Base-by-base conservation (phyloP, 2,329 filamentous ascomycete genomes). In the Didymellaceae sp. region DNA sequence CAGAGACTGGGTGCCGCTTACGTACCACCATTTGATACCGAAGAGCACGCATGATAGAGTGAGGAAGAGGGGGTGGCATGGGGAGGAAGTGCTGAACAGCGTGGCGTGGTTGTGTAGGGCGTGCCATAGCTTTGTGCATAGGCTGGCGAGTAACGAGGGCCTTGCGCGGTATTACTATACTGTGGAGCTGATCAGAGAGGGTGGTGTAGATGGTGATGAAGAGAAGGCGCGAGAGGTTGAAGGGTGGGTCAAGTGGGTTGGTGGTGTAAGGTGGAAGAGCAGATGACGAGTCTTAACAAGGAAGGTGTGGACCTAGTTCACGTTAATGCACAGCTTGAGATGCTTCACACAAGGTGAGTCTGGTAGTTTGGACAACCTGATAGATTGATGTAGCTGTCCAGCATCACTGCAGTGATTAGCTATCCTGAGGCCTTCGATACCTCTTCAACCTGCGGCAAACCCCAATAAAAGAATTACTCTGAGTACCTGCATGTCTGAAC, bases 11-110 rank as follows among this genome's bases (percentile, higher is more conserved):
- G 83, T 94, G 17, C 84, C 85, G 7, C 73, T 94, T 54, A 89
- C 87, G 1, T 95, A 94, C 68, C 91, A 96, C 67, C 91, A 95
- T 74, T 77, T 96, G 33, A 91, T 96, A 45, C 91, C 91, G n/a
- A 82, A 85, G 31, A 82, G 83, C 33, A 86, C 90, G 52, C 90
- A 95, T 72, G 85, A 82, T 6, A 90, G 91, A 68, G 89, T 83
- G 3, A 70, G 90, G 30, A 90, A 89, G 77, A 79, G 89, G 32
- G 88, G 87, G 1, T 95, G 90, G 90, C 89, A 92, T 75, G 81
- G 82, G 3, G 83, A 85, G 55, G 88, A 89, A 70, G 83, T 86
- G 74, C 70, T 95, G 71, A 85, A 89, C 63, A 91, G 86, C 67
- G 91, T 94, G 16, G 90, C 91, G 10, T 95, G 90, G 90, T 74